Evolutionary conservation across 495 filamentous ascomycete species (phyloP), one percentile per base, ranked within the genome.

Genomic region (Patellaria atrata): DNA sequence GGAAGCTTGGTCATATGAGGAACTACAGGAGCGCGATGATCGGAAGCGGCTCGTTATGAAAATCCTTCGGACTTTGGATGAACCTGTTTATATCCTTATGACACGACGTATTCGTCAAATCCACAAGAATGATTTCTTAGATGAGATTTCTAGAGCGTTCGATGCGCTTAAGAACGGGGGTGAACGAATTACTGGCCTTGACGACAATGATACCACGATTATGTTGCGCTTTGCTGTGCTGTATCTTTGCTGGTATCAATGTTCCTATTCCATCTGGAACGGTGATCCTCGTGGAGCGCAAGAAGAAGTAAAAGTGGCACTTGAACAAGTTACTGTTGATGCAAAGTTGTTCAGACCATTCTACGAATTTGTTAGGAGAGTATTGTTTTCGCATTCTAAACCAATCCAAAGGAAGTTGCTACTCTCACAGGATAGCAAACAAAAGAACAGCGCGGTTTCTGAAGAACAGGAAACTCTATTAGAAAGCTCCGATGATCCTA

Each of bases 11-110:
- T 20, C 22, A 6, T 44, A 35, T 41, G 24, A 30, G 1, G 34
- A 46, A 12, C 36, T 58, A 3, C 11, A 27, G 3, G 35, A 27
- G 4, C 35, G 37, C 4, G 4, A 13, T 2, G 49, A 59, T 21
- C 27, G 51, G 7, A 51, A 49, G 14, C 32, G 50, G 18, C 36
- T 52, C 4, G 31, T 59, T 5, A 45, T 55, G 38, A 59, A 59
- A 29, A 1, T 53, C 3, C 18, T 59, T 0, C 30, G 25, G 4
- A 31, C 49, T 5, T 33, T 46, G 27, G 24, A 15, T 14, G 14
- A 13, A 10, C 28, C 30, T 1, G 40, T 33, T 11, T n/a, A 29
- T 6, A 33, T 35, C 5, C 30, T 23, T 1, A 28, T 50, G 17
- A 30, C 38, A 11, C 19, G 8, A 2, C 22, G 46, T 2, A 34